phyloP scores from a whole-genome alignment of 2,329 filamentous ascomycete genomes.

The Monosporascus sp. region DNA sequence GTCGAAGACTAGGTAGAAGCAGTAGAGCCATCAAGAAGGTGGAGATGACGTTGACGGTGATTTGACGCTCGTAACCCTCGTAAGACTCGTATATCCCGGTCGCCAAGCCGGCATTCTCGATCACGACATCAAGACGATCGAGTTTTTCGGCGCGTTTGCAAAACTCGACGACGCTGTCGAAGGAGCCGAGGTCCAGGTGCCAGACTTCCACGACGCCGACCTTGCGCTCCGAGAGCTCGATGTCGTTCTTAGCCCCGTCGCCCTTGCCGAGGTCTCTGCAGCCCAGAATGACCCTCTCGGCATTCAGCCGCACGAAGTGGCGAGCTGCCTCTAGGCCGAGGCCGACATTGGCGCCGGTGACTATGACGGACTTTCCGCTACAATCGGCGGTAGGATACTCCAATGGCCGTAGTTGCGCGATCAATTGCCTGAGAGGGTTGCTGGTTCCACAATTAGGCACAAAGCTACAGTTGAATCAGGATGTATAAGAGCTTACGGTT shows the following conservation, averaged over 20 bases:
- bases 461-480: background rate
- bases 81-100: slow-evolving; percentile 11
- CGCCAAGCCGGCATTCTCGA: slow-evolving; percentile 36
- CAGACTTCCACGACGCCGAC: slow-evolving; percentile 34
- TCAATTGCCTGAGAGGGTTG: background rate
- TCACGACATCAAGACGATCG: slow-evolving; percentile 35
- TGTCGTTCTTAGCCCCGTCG: slow-evolving; percentile 32
- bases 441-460: background rate
- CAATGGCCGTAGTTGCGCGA: background rate
- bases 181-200: slow-evolving; percentile 37
- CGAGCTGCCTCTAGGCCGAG: slow-evolving; percentile 37
- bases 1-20: slow-evolving; percentile 36
- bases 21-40: slow-evolving; percentile 38
- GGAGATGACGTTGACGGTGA: slow-evolving; percentile 42
- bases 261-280: slow-evolving; percentile 35
- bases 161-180: slow-evolving; percentile 33
- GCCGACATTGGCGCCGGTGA: slow-evolving; percentile 40
- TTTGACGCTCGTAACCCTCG: slow-evolving; percentile 36
- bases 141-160: slow-evolving; percentile 24
- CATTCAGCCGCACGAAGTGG: slow-evolving; percentile 34
- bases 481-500: background rate
- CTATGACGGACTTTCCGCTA: slow-evolving; percentile 30
- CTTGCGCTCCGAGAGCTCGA: slow-evolving; percentile 23
- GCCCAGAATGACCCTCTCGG: slow-evolving; percentile 37
- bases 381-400: slow-evolving; percentile 16